Conservation (phyloP, 208 protist species). For the Naegleria lovaniensis region DNA sequence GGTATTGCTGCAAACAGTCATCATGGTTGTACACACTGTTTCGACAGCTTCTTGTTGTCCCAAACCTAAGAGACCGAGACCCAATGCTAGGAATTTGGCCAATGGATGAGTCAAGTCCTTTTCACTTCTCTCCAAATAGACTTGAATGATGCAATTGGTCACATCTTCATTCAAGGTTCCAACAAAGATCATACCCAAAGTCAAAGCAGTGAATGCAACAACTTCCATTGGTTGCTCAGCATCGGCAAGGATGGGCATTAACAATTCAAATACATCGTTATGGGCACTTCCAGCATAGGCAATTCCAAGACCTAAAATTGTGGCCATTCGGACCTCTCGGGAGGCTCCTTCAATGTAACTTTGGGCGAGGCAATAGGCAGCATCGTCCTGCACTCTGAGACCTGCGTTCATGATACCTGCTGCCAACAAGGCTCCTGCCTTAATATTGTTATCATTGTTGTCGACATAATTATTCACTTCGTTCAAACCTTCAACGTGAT, state of each 20-base stretch:
- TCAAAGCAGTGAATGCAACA: conserved; percentile 80
- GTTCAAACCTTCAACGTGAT: conserved; percentile 88
- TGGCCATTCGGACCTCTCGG: background rate
- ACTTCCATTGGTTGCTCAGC: conserved; percentile 78
- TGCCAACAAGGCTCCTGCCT: conserved; percentile 90
- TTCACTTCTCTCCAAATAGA: conserved; percentile 68
- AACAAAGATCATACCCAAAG: conserved; percentile 91
- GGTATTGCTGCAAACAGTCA: conserved; percentile 57
- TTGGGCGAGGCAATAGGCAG: background rate
- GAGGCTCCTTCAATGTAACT: background rate
- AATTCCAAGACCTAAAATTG: conserved; percentile 71
- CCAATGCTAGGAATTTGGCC: conserved; percentile 82
- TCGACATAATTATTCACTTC: conserved; percentile 92
- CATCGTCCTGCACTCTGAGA: conserved; percentile 53
- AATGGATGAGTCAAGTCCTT: conserved; percentile 56
- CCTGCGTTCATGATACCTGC: conserved; percentile 62
- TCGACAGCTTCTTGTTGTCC: conserved; percentile 82
- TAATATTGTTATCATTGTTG: conserved; percentile 85
- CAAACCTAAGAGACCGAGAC: conserved; percentile 89
- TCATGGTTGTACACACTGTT: conserved; percentile 77
- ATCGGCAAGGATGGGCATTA: conserved; percentile 85
- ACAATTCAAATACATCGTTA: conserved; percentile 85
- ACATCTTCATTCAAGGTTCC: conserved; percentile 90
- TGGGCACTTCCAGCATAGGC: conserved; percentile 89
- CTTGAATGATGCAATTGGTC: conserved; percentile 77